Evolutionary conservation across 257 asterid genomes (phyloP), one percentile per base, ranked within the genome.

Genomic region (Solanum lycopersicoides): DNA sequence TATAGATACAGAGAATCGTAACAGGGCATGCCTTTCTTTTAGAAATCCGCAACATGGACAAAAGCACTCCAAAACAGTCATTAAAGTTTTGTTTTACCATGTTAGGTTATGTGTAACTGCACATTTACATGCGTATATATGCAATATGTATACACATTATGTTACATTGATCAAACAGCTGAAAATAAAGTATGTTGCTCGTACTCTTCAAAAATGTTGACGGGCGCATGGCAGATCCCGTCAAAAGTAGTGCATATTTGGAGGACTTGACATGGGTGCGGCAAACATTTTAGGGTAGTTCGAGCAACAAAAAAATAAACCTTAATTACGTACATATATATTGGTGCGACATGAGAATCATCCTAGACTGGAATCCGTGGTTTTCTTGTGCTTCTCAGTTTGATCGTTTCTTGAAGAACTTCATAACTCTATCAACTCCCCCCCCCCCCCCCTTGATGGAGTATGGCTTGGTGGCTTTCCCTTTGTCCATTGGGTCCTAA

Each of bases 401-500:
- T 45, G 23, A 56, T 56, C 65, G 7, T 16, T 53, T 56, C 65
- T 56, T 56, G 65, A 56, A 56, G 65, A 56, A 56, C 65, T 56
- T 56, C 65, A 56, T 56, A 53, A 53, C 60, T 53, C 60, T 53
- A 53, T 53, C 25, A 56, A 7, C 65, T 1, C 56, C 18, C 7
- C 56, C 3, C 3, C 6, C 16, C 59, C 3, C 18, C 39, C 39
- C 39, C 39, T 18, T 53, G 89, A 41, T 90, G 90, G 90, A 87
- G 86, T 60, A 66, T 91, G 88, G 88, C 91, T 39, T 80, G 71
- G 86, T 89, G 90, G 90, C 3, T 50, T 88, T 89, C 88, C 92
- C 41, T 90, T 84, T 86, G 88, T 87, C 83, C 86, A 39, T 89
- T 87, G 93, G 91, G 93, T 90, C 90, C 90, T 89, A 86, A 89